Percentiles rank a stretch among this genome's conserved stretches.
These are phyloP conservation scores for Pseudotulostoma volvatum DNA, from an alignment of 495 filamentous ascomycete species.

Conservation along the genomic window DNA sequence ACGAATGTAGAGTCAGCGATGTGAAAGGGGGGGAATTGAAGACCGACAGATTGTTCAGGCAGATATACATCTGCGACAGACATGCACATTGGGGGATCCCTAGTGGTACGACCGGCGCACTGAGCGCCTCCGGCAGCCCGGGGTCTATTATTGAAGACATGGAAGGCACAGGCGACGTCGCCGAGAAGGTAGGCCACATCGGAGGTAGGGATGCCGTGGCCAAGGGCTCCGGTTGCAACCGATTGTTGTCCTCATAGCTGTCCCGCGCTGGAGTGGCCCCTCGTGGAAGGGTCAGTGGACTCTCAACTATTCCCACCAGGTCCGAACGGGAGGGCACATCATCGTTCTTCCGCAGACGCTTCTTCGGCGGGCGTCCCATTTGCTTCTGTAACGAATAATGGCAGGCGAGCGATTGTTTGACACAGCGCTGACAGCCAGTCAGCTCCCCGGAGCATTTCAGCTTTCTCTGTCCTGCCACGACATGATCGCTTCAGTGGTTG, in stretches of 20 bases:
- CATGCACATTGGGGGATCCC: constrained; percentile 21
- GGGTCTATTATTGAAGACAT: constrained; percentile 11
- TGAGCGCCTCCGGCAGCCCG: background rate
- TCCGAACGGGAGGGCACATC: too few species aligned
- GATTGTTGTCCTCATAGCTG: constrained; percentile 16
- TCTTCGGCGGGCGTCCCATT: constrained; percentile 34
- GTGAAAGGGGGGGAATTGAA: constrained; percentile 26
- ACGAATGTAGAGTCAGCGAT: constrained; percentile 34
- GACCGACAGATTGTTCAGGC: constrained; percentile 28
- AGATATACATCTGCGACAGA: constrained; percentile 30
- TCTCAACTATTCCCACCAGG: too few species aligned
- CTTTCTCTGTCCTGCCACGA: constrained; percentile 25
- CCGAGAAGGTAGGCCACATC: constrained; percentile 33
- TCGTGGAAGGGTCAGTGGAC: too few species aligned
- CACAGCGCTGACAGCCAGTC: constrained; percentile 26
- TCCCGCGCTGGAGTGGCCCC: too few species aligned
- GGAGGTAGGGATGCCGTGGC: too few species aligned
- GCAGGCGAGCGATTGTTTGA: constrained; percentile 25
- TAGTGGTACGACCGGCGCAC: background rate
- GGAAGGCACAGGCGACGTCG: constrained; percentile 21
- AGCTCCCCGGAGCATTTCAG: constrained; percentile 32
- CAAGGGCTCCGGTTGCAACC: constrained; percentile 13
- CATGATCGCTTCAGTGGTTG: too few species aligned
- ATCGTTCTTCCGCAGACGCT: constrained; percentile 21
- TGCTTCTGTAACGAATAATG: constrained; percentile 32